phyloP scores from a whole-genome alignment of 2,329 filamentous ascomycete genomes.

The Pseudogymnoascus sp. region DNA sequence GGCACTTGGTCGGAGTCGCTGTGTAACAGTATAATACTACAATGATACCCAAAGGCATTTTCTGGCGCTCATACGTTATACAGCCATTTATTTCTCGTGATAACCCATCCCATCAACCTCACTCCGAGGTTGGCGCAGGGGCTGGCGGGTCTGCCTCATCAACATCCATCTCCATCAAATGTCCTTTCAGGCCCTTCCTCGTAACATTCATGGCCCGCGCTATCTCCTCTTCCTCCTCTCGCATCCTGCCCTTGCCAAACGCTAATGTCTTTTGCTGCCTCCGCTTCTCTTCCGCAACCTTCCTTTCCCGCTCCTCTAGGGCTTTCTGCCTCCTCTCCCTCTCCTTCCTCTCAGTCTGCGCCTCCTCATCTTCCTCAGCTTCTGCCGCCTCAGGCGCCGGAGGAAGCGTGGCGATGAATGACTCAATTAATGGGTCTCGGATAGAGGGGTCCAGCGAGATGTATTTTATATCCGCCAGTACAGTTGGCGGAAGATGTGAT shows the following conservation, averaged over 20 bases:
- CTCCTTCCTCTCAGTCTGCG: conserved; percentile 42
- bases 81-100: not conserved
- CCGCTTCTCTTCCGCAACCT: conserved; percentile 55
- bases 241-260: conserved; percentile 50
- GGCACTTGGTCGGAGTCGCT: not conserved
- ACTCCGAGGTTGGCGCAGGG: not conserved
- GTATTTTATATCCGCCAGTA: conserved; percentile 62
- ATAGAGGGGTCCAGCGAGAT: conserved; percentile 54
- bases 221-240: conserved; percentile 60
- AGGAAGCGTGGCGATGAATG: conserved; percentile 56
- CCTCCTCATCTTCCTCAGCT: conserved; percentile 44
- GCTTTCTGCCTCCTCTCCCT: conserved; percentile 56
- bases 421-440: conserved; percentile 57
- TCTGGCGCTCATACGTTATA: not conserved
- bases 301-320: conserved; percentile 53
- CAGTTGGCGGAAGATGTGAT: conserved; percentile 49
- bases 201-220: conserved; percentile 61
- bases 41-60: conserved; percentile 6
- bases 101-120: not conserved
- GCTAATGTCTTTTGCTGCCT: conserved; percentile 51
- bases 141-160: conserved; percentile 11
- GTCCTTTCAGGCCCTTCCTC: conserved; percentile 56
- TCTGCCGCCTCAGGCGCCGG: conserved; percentile 43
- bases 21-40: not conserved
- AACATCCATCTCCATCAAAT: conserved; percentile 35